Conservation (phyloP, 2,329 filamentous ascomycete genomes). For the Xylogone sp. region DNA sequence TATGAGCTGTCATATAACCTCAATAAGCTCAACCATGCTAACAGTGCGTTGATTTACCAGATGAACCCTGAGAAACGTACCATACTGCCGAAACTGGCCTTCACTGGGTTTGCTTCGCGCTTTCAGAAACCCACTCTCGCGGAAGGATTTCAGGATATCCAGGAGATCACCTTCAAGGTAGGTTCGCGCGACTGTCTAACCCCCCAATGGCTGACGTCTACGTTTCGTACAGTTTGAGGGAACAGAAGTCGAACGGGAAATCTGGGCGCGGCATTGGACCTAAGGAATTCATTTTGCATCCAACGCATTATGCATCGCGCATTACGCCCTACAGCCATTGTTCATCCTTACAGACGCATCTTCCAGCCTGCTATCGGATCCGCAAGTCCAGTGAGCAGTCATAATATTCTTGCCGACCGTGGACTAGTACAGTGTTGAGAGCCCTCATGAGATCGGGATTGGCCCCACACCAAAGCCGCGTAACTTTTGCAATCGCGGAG, state of each 20-base stretch:
- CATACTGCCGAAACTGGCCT: conserved; percentile 74
- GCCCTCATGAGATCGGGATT: background rate
- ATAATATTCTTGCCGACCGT: too few relatives aligned
- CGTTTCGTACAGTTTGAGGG: conserved; percentile 21
- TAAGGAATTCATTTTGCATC: conserved; percentile 31
- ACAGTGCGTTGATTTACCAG: conserved; percentile 32
- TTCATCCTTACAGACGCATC: too few relatives aligned
- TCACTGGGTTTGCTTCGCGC: conserved; percentile 68
- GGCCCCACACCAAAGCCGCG: background rate
- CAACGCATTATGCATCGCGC: background rate
- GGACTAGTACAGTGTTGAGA: too few relatives aligned
- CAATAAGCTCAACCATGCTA: background rate
- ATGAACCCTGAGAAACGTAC: conserved; percentile 80
- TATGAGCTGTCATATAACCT: too few relatives aligned
- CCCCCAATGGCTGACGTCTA: background rate
- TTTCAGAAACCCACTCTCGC: conserved; percentile 67
- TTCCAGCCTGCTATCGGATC: too few relatives aligned
- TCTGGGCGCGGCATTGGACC: conserved; percentile 79
- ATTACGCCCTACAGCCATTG: background rate
- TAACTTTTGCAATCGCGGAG: background rate
- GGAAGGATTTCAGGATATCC: conserved; percentile 84
- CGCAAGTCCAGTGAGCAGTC: too few relatives aligned
- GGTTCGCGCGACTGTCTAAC: conserved; percentile 15
- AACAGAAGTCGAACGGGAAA: conserved; percentile 57
- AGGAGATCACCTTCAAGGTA: conserved; percentile 68